phyloP scores from a whole-genome alignment of 257 asterid species.

The Salvia miltiorrhiza region DNA sequence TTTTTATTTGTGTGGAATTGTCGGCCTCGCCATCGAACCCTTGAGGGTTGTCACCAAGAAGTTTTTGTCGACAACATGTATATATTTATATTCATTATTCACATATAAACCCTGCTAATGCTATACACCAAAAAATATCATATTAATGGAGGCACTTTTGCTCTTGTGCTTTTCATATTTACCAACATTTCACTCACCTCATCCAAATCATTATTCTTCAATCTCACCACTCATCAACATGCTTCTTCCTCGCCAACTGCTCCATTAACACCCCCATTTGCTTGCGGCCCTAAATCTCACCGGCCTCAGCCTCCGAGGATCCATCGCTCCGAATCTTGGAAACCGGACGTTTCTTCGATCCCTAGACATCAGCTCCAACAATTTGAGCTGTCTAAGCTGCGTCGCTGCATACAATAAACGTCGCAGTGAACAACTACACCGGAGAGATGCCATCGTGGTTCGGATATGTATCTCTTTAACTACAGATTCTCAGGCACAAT shows the following conservation, averaged over 20 bases:
- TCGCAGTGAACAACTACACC: neutral
- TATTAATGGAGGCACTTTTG: too few species aligned
- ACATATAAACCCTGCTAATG: too few species aligned
- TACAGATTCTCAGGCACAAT: neutral
- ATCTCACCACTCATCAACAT: too few species aligned
- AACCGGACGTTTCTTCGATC: conserved; percentile 9
- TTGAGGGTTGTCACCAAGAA: too few species aligned
- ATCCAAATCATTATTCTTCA: too few species aligned
- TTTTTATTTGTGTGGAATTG: too few species aligned
- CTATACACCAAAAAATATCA: too few species aligned
- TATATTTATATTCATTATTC: too few species aligned
- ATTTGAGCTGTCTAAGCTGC: conserved; percentile 3
- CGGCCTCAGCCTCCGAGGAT: conserved; percentile 9
- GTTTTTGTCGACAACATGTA: too few species aligned
- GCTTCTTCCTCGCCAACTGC: conserved; percentile 20
- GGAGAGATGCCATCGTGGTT: conserved; percentile 19
- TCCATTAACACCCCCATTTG: neutral
- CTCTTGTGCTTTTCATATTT: too few species aligned
- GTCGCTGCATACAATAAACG: neutral
- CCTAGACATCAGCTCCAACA: conserved; percentile 15
- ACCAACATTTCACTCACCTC: too few species aligned
- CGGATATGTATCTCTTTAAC: neutral
- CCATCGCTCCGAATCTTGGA: conserved; percentile 16
- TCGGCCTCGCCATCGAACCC: too few species aligned
- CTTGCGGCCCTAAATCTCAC: conserved; percentile 25